These are phyloP conservation scores for Geotrichum carabidarum DNA, from an alignment of 1,139 yeast species.

Conservation along the genomic window DNA sequence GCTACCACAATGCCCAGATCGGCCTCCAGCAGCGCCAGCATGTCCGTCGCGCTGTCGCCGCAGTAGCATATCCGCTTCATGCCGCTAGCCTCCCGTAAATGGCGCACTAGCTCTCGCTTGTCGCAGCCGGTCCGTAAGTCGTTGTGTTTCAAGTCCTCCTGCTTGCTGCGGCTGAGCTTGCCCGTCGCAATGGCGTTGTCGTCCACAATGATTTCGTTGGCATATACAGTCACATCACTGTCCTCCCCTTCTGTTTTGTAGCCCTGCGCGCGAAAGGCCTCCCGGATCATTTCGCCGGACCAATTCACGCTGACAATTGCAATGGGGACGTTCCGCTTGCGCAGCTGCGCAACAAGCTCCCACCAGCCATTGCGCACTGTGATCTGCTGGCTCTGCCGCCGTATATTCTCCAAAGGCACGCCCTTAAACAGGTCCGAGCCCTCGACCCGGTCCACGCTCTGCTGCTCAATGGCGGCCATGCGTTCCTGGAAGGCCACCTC, in stretches of 20 bases:
- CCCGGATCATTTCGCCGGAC: conserved; percentile 50
- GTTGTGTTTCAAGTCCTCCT: conserved; percentile 2
- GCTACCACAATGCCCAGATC: conserved; percentile 49
- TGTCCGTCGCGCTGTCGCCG: conserved; percentile 66
- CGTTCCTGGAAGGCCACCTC: conserved; percentile 48
- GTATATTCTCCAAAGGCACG: conserved; percentile 38
- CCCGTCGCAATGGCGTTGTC: conserved; percentile 42
- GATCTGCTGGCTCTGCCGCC: conserved; percentile 39
- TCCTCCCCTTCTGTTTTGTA: conserved; percentile 6
- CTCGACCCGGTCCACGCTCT: conserved; percentile 48
- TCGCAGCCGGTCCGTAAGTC: conserved; percentile 54
- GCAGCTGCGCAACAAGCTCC: conserved; percentile 37
- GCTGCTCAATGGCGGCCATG: conserved; percentile 45
- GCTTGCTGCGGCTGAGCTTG: conserved; percentile 26
- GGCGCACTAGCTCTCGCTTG: conserved; percentile 40
- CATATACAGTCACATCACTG: conserved; percentile 22
- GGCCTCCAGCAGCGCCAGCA: conserved; percentile 49
- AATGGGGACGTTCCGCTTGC: conserved; percentile 37
- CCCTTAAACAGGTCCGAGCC: conserved; percentile 44
- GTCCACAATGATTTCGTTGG: conserved; percentile 49
- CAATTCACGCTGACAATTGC: conserved; percentile 60
- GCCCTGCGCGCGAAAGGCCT: conserved; percentile 40
- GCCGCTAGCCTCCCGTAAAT: conserved; percentile 5
- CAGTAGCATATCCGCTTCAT: conserved; percentile 42
- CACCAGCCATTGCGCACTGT: conserved; percentile 44